Conservation (phyloP, 768 basidiomycete species). For the Leccinellum rugosiceps region DNA sequence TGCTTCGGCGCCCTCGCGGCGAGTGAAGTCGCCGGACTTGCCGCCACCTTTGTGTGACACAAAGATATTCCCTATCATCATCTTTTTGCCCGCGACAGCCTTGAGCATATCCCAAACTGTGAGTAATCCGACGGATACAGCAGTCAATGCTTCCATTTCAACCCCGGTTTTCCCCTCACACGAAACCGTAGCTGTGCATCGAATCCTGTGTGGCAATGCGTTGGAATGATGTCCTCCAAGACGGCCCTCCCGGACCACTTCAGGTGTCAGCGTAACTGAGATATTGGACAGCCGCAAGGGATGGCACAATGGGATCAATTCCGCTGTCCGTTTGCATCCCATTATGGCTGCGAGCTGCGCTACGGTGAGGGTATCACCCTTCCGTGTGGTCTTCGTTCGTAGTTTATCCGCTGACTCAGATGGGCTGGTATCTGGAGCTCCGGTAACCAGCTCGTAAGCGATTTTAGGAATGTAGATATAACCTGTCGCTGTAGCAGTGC, state of each 20-base stretch:
- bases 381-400: conserved; percentile 51
- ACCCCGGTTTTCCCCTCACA: conserved; percentile 83
- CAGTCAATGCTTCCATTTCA: conserved; percentile 92
- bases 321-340: conserved; percentile 80
- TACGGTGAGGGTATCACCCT: conserved; percentile 70
- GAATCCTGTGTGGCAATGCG: conserved; percentile 44
- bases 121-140: conserved; percentile 71
- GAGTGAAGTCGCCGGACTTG: conserved; percentile 64
- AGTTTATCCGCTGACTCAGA: conserved; percentile 29
- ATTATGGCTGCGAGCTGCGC: conserved; percentile 87
- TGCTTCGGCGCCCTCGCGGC: conserved; percentile 2
- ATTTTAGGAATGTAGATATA: conserved; percentile 61
- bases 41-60: conserved; percentile 73
- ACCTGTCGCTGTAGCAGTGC: conserved; percentile 74
- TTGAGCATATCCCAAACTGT: conserved; percentile 96
- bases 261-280: conserved; percentile 56
- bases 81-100: conserved; percentile 82
- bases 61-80: conserved; percentile 69
- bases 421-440: conserved; percentile 10
- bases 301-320: conserved; percentile 86
- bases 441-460: conserved; percentile 63
- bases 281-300: conserved; percentile 73
- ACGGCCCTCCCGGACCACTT: conserved; percentile 20
- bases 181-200: conserved; percentile 65
- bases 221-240: background rate